Conservation (phyloP, 2,329 filamentous ascomycete genomes). For the Lachnellula arida region DNA sequence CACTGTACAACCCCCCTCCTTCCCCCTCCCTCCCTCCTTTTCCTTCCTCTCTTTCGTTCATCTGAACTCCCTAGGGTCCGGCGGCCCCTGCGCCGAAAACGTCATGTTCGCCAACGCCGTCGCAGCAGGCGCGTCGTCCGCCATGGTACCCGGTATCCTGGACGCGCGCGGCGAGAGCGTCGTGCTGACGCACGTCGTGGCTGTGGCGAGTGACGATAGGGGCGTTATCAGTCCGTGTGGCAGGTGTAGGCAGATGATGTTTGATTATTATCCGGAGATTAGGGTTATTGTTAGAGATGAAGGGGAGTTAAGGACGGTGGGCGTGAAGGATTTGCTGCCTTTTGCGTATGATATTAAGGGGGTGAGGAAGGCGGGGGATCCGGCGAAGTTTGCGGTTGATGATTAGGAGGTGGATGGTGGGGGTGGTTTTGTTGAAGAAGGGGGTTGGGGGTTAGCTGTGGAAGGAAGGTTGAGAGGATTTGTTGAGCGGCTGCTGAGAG, state of each 20-base stretch:
- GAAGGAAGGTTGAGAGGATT: too few relatives aligned
- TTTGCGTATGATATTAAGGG: slow-evolving; percentile 11
- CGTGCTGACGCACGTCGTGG: slow-evolving; percentile 8
- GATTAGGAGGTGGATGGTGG: too few relatives aligned
- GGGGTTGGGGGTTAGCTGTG: too few relatives aligned
- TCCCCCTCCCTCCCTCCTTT: too few relatives aligned
- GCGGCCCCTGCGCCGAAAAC: slow-evolving; percentile 19
- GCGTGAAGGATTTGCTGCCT: slow-evolving; percentile 15
- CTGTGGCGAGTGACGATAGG: slow-evolving; percentile 13
- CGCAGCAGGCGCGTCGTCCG: slow-evolving; percentile 13
- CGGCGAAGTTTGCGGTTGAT: not conserved
- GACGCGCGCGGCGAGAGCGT: not conserved
- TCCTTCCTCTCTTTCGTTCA: not conserved
- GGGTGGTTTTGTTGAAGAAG: too few relatives aligned
- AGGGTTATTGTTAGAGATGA: slow-evolving; percentile 14
- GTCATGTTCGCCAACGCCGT: slow-evolving; percentile 18
- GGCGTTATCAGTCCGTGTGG: slow-evolving; percentile 22
- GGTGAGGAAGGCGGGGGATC: not conserved
- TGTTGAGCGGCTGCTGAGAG: too few relatives aligned
- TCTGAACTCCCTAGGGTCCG: not conserved
- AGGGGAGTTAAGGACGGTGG: slow-evolving; percentile 8
- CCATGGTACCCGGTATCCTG: slow-evolving; percentile 1
- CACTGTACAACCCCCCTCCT: slow-evolving; percentile 7
- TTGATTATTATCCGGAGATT: slow-evolving; percentile 19
- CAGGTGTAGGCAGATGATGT: slow-evolving; percentile 22